These are phyloP conservation scores for Penicillium atrosanguineum DNA, from an alignment of 495 filamentous ascomycete genomes.

Conservation along the genomic window DNA sequence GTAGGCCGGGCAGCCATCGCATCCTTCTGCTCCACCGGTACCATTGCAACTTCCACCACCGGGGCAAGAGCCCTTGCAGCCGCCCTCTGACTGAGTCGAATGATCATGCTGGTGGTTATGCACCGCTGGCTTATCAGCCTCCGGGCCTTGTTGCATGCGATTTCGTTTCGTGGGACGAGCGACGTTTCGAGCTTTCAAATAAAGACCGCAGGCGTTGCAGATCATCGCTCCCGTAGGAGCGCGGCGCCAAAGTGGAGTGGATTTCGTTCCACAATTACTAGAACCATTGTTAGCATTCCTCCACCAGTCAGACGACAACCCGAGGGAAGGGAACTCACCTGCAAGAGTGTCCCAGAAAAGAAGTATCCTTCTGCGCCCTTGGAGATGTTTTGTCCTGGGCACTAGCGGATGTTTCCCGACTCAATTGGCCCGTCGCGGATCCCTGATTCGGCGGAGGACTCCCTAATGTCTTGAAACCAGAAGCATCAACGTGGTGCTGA, in stretches of 20 bases:
- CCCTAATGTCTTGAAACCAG: slow-evolving; percentile 9
- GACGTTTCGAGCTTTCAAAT: slow-evolving; percentile 89
- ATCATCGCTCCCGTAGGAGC: slow-evolving; percentile 92
- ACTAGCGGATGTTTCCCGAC: slow-evolving; percentile 6
- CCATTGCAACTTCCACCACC: slow-evolving; percentile 96
- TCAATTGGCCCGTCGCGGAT: slow-evolving; percentile 10
- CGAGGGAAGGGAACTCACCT: slow-evolving; percentile 37
- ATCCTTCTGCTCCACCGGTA: slow-evolving; percentile 93
- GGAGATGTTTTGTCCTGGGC: slow-evolving; percentile 34
- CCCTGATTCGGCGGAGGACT: slow-evolving; percentile 12
- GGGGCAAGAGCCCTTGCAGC: slow-evolving; percentile 78
- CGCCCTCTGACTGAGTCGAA: slow-evolving; percentile 26
- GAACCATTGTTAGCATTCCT: not conserved
- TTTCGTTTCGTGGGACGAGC: slow-evolving; percentile 87
- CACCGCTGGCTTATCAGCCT: slow-evolving; percentile 17
- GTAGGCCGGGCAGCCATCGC: slow-evolving; percentile 92
- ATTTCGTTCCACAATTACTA: slow-evolving; percentile 93
- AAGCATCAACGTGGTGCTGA: slow-evolving; percentile 28
- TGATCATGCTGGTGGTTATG: slow-evolving; percentile 16
- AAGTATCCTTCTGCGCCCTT: slow-evolving; percentile 36
- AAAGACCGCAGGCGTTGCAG: slow-evolving; percentile 96
- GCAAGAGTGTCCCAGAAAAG: slow-evolving; percentile 53
- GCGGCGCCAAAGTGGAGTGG: slow-evolving; percentile 91
- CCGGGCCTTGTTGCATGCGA: slow-evolving; percentile 35
- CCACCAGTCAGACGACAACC: not conserved